These are phyloP conservation scores for Colletotrichum sidae DNA, from an alignment of 2,329 filamentous ascomycete genomes.

Conservation along the genomic window DNA sequence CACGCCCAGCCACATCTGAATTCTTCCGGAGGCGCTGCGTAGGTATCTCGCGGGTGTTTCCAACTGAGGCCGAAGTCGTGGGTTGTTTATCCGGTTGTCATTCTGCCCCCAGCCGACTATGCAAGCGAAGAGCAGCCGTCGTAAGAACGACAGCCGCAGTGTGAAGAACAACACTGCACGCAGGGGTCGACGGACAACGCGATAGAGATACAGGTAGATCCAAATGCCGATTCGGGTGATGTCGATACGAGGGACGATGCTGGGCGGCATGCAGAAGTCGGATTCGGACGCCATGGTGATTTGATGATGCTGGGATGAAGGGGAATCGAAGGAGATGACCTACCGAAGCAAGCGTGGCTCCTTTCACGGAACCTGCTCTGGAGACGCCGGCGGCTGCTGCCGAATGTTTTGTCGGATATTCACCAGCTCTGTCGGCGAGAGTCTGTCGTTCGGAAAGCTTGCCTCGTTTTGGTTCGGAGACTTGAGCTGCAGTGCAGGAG, in stretches of 20 bases:
- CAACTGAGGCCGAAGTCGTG: neutral
- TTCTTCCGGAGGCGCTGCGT: constrained; percentile 20
- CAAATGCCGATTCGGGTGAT: constrained; percentile 11
- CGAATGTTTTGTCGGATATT: constrained; percentile 56
- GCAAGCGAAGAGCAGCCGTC: constrained; percentile 11
- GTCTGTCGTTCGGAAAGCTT: constrained; percentile 53
- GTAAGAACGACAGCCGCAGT: neutral
- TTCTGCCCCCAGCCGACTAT: constrained; percentile 2
- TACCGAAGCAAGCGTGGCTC: constrained; percentile 26
- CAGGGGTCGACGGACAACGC: constrained; percentile 3
- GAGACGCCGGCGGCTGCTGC: constrained; percentile 50
- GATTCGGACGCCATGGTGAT: constrained; percentile 11
- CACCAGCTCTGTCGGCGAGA: constrained; percentile 64
- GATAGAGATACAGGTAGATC: constrained; percentile 13
- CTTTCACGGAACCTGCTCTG: constrained; percentile 22
- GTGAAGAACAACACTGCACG: constrained; percentile 3
- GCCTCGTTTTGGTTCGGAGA: constrained; percentile 64
- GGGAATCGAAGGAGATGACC: constrained; percentile 5
- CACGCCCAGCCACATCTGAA: constrained; percentile 22
- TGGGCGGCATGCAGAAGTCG: neutral
- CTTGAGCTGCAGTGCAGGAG: constrained; percentile 50
- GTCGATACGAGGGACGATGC: constrained; percentile 7
- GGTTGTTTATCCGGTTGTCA: neutral
- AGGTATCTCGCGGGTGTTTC: neutral
- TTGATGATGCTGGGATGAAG: neutral